These are phyloP conservation scores for Uronychia binucleata DNA, from an alignment of 73 alveolate species.

Conservation along the genomic window DNA sequence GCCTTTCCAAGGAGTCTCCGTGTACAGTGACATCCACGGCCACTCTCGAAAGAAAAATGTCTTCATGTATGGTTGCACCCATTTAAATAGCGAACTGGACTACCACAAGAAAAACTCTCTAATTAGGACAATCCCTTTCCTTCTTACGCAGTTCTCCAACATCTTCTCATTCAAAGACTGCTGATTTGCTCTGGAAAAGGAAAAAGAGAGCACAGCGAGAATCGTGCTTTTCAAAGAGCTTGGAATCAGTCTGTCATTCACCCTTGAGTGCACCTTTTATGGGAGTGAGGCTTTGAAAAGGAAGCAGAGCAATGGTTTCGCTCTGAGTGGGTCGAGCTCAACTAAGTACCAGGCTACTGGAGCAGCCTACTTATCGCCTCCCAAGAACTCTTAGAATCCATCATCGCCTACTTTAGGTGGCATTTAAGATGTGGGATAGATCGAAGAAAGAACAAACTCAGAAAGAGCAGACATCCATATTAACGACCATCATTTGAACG, in stretches of 20 bases:
- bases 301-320: background rate
- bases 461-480: background rate
- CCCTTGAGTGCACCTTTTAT: slow-evolving; percentile 61
- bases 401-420: background rate
- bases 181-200: slow-evolving; percentile 53
- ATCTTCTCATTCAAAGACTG: slow-evolving; percentile 49
- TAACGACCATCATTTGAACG: background rate
- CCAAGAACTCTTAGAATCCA: background rate
- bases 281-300: slow-evolving; percentile 28
- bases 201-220: slow-evolving; percentile 59
- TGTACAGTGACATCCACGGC: slow-evolving; percentile 87
- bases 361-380: background rate
- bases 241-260: slow-evolving; percentile 29
- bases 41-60: slow-evolving; percentile 64
- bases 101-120: slow-evolving; percentile 39
- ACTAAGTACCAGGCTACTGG: background rate
- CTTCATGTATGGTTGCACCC: slow-evolving; percentile 67
- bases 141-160: slow-evolving; percentile 20
- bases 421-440: background rate
- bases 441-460: background rate
- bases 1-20: slow-evolving; percentile 51
- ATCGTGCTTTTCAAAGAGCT: slow-evolving; percentile 61
- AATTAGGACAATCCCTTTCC: slow-evolving; percentile 37
- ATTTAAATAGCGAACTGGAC: slow-evolving; percentile 23
- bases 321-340: no score